These are phyloP conservation scores for Eucalyptus shirleyi DNA, from an alignment of 345 rosid genomes.

Conservation along the genomic window DNA sequence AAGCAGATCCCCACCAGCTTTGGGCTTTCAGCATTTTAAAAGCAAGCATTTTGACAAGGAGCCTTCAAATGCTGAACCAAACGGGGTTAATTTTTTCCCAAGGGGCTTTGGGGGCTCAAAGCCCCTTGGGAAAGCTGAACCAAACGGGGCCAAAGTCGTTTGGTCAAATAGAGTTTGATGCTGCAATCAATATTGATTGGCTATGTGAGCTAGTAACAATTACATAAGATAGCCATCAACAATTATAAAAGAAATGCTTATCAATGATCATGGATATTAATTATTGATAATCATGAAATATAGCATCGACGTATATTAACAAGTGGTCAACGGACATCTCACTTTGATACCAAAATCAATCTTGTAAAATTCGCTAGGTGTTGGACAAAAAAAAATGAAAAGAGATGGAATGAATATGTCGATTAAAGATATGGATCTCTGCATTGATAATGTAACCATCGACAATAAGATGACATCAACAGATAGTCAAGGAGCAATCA, in stretches of 20 bases:
- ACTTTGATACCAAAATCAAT: neutral
- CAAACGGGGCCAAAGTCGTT: no score
- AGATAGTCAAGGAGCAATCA: neutral
- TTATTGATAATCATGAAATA: neutral
- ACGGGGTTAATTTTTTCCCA: no score
- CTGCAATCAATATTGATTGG: fast-evolving
- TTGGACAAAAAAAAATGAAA: neutral
- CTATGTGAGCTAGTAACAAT: fast-evolving
- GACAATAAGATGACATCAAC: neutral
- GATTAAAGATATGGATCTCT: neutral
- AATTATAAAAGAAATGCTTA: neutral
- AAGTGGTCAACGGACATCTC: fast-evolving
- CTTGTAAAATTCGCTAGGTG: neutral
- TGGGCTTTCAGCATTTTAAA: no score
- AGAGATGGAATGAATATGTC: neutral
- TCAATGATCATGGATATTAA: fast-evolving
- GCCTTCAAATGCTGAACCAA: no score
- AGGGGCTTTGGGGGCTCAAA: no score
- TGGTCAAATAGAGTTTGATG: neutral
- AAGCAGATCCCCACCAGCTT: no score
- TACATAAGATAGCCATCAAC: fast-evolving
- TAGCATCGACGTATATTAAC: fast-evolving
- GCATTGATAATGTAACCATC: neutral
- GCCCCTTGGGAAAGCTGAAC: no score
- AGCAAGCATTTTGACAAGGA: no score